Percentiles rank a stretch among this genome's conserved stretches.
phyloP scores from a whole-genome alignment of 495 filamentous ascomycete genomes.

The Aspergillus cavernicola region DNA sequence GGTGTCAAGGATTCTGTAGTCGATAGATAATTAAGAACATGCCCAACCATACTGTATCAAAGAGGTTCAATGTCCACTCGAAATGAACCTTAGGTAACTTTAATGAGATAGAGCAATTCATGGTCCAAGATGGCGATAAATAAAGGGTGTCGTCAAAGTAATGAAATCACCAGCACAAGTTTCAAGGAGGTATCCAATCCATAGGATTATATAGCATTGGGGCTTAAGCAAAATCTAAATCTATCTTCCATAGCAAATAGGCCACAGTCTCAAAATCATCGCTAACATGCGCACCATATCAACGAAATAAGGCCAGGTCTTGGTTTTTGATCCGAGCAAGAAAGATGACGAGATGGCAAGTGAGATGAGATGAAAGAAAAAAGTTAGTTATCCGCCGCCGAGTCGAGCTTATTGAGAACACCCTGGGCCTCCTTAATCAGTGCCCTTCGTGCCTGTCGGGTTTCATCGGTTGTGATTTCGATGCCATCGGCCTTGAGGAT shows the following conservation, averaged over 20 bases:
- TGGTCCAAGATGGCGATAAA: no score
- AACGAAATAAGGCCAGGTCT: background rate
- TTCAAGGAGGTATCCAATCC: no score
- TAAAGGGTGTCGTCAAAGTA: no score
- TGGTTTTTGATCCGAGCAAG: background rate
- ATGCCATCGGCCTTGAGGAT: constrained; percentile 83
- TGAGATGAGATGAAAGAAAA: background rate
- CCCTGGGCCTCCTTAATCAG: constrained; percentile 73
- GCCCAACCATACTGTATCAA: no score
- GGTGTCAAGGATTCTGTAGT: no score
- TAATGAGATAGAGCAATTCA: no score
- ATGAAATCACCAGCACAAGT: no score
- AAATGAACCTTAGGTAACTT: no score
- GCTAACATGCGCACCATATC: background rate
- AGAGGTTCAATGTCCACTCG: no score
- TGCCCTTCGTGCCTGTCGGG: constrained; percentile 64
- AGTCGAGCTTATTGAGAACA: constrained; percentile 61
- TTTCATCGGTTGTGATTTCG: constrained; percentile 64
- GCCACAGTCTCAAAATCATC: background rate
- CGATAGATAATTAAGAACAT: no score
- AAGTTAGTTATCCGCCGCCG: constrained; percentile 18
- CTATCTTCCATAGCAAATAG: background rate
- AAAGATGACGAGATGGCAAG: background rate
- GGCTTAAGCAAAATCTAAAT: background rate
- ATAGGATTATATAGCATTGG: no score